Evolutionary conservation across 495 filamentous ascomycete species (phyloP), one percentile per base, ranked within the genome.

Genomic region (Thozetella sp.): DNA sequence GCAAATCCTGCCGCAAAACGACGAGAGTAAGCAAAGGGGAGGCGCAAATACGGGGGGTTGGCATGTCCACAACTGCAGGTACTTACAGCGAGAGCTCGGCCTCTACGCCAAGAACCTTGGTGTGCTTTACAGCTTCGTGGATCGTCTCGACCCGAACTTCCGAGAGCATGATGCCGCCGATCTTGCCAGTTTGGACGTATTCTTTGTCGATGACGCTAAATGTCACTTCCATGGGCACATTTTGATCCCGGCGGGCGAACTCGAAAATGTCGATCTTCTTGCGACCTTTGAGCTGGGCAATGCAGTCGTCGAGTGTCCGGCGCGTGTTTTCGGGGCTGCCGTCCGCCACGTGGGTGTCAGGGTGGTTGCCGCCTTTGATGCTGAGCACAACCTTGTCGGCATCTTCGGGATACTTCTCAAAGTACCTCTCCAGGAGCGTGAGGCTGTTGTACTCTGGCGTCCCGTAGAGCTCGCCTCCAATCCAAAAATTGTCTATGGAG

Each of bases 201-300:
- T 82, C 78, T 66, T 90, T 73, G 22, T 83, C 80, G 19, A 91
- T 65, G 11, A 67, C 72, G 15, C 75, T 80, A 55, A 84, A 76
- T 15, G 84, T 84, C n/a, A 72, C 73, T 30, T 76, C 74, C 56
- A 82, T 60, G 9, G 77, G 75, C 45, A 76, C 79, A 0, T 85
- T 83, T 3, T 78, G 80, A 63, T 96, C 93, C 22, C 91, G 81
- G 2, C 93, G 79, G n/a, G 89, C 91, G 60, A 75, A 86, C 72
- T 93, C 88, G 61, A 93, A 97, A 54, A 95, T 82, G 72, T 97
- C 92, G 57, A 97, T 73, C 60, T 80, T 87, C 80, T 95, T 95
- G 61, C 86, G 90, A 3, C 88, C 90, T 48, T 87, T 83, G 12
- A 92, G 77, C 25, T 83, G 66, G 25, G 67, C 78, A 48, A 96